Evolutionary conservation across 805 yeast genomes (phyloP).

Genomic region (Metschnikowia drakensbergensis): DNA sequence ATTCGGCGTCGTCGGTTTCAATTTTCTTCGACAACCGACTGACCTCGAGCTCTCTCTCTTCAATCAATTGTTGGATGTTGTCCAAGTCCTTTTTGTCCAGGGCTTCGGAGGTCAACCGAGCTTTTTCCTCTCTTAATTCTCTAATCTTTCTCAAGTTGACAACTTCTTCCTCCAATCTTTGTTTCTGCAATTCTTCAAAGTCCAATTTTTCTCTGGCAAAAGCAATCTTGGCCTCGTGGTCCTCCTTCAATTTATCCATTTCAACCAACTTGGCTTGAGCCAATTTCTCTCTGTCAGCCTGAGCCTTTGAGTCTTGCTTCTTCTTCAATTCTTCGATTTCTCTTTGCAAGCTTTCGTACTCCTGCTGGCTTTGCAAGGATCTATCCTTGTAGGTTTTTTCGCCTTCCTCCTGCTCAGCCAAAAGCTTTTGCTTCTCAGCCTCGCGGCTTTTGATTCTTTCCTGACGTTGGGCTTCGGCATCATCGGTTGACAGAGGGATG

Average conservation of each 20-base stretch:
- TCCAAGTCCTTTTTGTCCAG: slow-evolving; percentile 18
- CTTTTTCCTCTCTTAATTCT: slow-evolving; percentile 38
- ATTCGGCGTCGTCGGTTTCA: slow-evolving; percentile 30
- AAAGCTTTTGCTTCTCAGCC: slow-evolving; percentile 23
- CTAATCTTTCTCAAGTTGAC: slow-evolving; percentile 38
- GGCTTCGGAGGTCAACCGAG: slow-evolving; percentile 25
- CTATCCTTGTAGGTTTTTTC: slow-evolving; percentile 26
- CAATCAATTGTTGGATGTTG: slow-evolving; percentile 29
- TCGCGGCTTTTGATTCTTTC: slow-evolving; percentile 26
- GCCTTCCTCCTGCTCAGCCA: slow-evolving; percentile 24
- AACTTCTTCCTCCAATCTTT: slow-evolving; percentile 37
- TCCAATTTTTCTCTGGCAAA: slow-evolving; percentile 29
- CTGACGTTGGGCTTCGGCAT: slow-evolving; percentile 26
- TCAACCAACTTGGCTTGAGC: slow-evolving; percentile 32
- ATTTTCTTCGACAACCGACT: slow-evolving; percentile 30
- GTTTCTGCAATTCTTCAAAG: slow-evolving; percentile 37
- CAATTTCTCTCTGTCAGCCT: slow-evolving; percentile 22
- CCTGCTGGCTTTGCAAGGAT: slow-evolving; percentile 23
- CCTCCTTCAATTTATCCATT: slow-evolving; percentile 32
- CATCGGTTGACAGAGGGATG: slow-evolving; percentile 4
- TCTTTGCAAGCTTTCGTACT: slow-evolving; percentile 26
- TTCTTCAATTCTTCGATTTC: slow-evolving; percentile 31
- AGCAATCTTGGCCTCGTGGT: slow-evolving; percentile 30
- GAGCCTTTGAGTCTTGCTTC: slow-evolving; percentile 21
- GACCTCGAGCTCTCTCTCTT: slow-evolving; percentile 32